Evolutionary conservation across 768 basidiomycete genomes (phyloP).

Genomic region (Panaeolus cyanescens): DNA sequence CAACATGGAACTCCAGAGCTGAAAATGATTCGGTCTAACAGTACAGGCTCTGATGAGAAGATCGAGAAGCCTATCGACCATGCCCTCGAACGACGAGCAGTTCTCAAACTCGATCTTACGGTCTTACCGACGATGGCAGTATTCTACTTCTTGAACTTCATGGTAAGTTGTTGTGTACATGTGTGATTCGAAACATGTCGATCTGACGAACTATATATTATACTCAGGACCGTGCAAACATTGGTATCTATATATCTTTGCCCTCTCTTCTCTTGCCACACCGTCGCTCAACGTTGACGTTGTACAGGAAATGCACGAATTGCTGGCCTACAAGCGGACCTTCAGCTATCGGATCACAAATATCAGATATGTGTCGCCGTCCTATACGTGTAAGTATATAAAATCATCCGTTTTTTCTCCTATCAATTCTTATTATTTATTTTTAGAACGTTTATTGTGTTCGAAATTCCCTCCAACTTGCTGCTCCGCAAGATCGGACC

Average conservation of each 20-base stretch:
- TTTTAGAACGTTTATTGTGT: conserved; percentile 45
- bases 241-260: conserved; percentile 45
- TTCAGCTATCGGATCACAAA: conserved; percentile 38
- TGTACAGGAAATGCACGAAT: conserved; percentile 49
- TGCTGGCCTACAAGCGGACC: conserved; percentile 53
- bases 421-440: conserved; percentile 8
- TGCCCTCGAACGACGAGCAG: conserved; percentile 32
- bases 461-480: conserved; percentile 60
- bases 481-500: conserved; percentile 52
- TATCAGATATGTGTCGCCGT: conserved; percentile 16
- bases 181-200: too few species aligned
- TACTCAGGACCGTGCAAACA: conserved; percentile 47
- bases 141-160: conserved; percentile 49
- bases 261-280: conserved; percentile 37
- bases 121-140: conserved; percentile 45
- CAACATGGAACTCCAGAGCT: background rate
- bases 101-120: conserved; percentile 46
- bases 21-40: background rate
- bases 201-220: background rate
- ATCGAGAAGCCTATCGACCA: background rate
- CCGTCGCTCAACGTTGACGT: conserved; percentile 22
- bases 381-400: conserved; percentile 20
- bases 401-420: conserved; percentile 6
- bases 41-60: background rate
- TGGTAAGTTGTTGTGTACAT: too few species aligned